phyloP scores from a whole-genome alignment of 23 red algal species.

The Chondrus crispus region DNA sequence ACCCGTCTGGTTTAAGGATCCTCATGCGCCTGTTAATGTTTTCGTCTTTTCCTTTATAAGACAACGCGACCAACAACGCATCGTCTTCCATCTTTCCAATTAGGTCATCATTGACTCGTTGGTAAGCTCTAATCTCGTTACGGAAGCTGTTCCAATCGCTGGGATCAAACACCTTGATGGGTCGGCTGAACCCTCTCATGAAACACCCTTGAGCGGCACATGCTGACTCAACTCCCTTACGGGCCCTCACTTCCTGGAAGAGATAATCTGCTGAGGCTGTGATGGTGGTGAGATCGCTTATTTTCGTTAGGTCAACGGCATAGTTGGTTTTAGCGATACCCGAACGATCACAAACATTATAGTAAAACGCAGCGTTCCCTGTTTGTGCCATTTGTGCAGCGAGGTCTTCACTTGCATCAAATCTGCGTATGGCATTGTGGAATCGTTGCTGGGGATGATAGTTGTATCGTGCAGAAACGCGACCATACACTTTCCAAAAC shows the following conservation, averaged over 20 bases:
- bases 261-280: neutral
- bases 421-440: neutral
- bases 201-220: neutral
- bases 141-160: neutral
- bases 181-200: slow-evolving; percentile 5
- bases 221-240: neutral
- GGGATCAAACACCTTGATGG: neutral
- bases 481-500: neutral
- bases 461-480: neutral
- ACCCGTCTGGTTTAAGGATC: neutral
- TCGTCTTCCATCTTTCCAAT: neutral
- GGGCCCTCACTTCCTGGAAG: neutral
- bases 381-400: neutral
- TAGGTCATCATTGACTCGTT: neutral
- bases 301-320: neutral
- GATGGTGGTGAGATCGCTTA: neutral
- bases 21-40: neutral
- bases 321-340: too few species aligned
- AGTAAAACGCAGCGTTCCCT: neutral
- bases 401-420: neutral
- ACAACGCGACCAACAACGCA: neutral
- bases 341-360: too few species aligned
- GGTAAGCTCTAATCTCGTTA: neutral
- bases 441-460: neutral
- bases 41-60: neutral